Conservation (phyloP, 2,329 filamentous ascomycete genomes). For the Zarea fungicola region DNA sequence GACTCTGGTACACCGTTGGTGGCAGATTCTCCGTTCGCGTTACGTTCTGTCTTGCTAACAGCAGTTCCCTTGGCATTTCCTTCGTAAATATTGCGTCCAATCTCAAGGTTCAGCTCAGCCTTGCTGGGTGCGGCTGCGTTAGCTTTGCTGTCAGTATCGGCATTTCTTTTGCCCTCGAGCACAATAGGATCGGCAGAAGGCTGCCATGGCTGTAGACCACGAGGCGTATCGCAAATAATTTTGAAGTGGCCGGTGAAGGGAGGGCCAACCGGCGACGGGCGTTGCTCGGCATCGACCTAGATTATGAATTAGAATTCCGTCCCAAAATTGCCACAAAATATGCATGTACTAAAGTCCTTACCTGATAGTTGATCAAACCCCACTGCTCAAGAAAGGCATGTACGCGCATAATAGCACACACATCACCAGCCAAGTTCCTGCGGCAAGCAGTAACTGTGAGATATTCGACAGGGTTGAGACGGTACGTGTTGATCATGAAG, state of each 20-base stretch:
- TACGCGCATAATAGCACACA: conserved; percentile 98
- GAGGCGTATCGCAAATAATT: conserved; percentile 90
- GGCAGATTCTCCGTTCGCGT: conserved; percentile 69
- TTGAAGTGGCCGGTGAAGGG: conserved; percentile 98
- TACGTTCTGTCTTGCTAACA: conserved; percentile 63
- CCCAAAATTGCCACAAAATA: not conserved
- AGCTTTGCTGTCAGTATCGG: conserved; percentile 69
- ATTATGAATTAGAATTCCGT: conserved; percentile 3
- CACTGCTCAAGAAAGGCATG: conserved; percentile 97
- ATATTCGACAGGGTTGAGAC: conserved; percentile 92
- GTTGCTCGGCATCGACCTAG: conserved; percentile 91
- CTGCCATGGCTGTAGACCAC: conserved; percentile 92
- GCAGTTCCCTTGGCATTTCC: conserved; percentile 73
- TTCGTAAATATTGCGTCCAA: conserved; percentile 94
- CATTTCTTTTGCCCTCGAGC: conserved; percentile 53
- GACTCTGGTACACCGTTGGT: conserved; percentile 58
- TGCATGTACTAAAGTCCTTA: conserved; percentile 33
- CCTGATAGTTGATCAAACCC: conserved; percentile 98
- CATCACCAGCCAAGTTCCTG: conserved; percentile 90
- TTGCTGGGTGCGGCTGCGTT: conserved; percentile 63
- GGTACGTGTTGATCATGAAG: conserved; percentile 99
- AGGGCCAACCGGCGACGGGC: conserved; percentile 90
- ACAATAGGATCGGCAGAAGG: conserved; percentile 72
- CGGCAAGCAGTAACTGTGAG: conserved; percentile 94
- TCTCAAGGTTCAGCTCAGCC: conserved; percentile 81